A percentile compares a stretch with the other conserved stretches of the same genome.
Conservation (phyloP, 1,284 basidiomycete genomes). For the Bjerkandera adusta region DNA sequence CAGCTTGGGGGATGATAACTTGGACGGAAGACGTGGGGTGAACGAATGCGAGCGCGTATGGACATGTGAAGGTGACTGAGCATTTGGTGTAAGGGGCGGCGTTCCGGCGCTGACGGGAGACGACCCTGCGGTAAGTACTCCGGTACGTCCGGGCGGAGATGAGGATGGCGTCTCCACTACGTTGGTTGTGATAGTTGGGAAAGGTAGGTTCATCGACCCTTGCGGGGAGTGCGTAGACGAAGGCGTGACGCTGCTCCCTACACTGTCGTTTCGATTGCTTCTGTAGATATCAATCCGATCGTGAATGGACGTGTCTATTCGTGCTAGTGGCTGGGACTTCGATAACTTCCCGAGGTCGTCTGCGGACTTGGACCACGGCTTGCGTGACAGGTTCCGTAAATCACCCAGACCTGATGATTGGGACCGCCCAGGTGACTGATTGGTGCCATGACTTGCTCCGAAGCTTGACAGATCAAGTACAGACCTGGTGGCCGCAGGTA, state of each 20-base stretch:
- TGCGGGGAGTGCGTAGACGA: slow-evolving; percentile 34
- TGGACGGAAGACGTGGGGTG: slow-evolving; percentile 67
- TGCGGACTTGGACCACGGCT: slow-evolving; percentile 74
- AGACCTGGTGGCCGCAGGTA: slow-evolving; percentile 42
- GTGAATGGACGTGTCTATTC: slow-evolving; percentile 51
- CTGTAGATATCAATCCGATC: slow-evolving; percentile 63
- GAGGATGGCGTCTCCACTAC: slow-evolving; percentile 29
- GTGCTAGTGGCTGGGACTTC: slow-evolving; percentile 35
- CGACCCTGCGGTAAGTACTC: slow-evolving; percentile 21
- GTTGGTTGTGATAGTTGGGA: slow-evolving; percentile 37
- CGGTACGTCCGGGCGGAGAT: slow-evolving; percentile 33
- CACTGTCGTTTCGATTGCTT: slow-evolving; percentile 40
- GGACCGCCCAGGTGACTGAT: slow-evolving; percentile 37
- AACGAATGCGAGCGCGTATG: slow-evolving; percentile 66
- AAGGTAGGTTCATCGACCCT: slow-evolving; percentile 36
- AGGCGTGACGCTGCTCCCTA: slow-evolving; percentile 28
- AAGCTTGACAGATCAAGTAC: slow-evolving; percentile 61
- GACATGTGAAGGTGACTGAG: slow-evolving; percentile 31
- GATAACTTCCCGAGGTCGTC: slow-evolving; percentile 67
- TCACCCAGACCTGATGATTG: slow-evolving; percentile 50
- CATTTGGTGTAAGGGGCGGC: slow-evolving; percentile 24
- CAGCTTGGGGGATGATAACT: slow-evolving; percentile 51
- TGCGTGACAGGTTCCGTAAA: slow-evolving; percentile 63
- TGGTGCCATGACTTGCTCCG: slow-evolving; percentile 42
- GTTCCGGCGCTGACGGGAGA: slow-evolving; percentile 22